phyloP scores from a whole-genome alignment of 768 basidiomycete species.

The Holtermanniella nyarrowii region DNA sequence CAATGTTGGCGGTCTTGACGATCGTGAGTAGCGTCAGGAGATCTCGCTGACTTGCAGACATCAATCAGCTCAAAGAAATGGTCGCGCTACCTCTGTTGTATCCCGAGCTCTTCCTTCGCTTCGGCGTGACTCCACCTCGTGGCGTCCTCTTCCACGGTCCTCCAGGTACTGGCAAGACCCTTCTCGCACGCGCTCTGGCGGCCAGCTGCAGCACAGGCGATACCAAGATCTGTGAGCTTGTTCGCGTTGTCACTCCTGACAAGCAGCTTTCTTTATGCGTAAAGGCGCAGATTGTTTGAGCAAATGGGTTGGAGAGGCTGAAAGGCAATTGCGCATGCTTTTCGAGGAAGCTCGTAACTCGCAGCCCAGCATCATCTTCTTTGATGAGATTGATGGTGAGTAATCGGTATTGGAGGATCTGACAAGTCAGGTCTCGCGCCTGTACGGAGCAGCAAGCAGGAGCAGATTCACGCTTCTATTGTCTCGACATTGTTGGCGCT shows the following conservation, averaged over 20 bases:
- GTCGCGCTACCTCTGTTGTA: conserved; percentile 88
- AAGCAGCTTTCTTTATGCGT: conserved; percentile 93
- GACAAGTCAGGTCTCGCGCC: conserved; percentile 58
- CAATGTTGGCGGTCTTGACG: conserved; percentile 89
- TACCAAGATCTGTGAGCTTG: conserved; percentile 66
- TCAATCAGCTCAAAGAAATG: conserved; percentile 97
- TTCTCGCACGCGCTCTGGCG: conserved; percentile 85
- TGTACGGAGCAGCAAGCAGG: conserved; percentile 95
- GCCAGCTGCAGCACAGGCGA: conserved; percentile 81
- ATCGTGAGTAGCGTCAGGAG: conserved; percentile 51
- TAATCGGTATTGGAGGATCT: background rate
- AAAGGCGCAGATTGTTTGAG: conserved; percentile 96
- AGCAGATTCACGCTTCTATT: conserved; percentile 96
- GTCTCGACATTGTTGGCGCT: conserved; percentile 89
- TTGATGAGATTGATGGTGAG: conserved; percentile 92
- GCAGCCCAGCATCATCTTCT: conserved; percentile 97
- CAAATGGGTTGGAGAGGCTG: conserved; percentile 99
- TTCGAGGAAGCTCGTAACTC: conserved; percentile 90
- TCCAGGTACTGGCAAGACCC: conserved; percentile 86
- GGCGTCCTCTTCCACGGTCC: conserved; percentile 97
- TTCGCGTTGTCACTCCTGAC: background rate
- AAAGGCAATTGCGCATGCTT: conserved; percentile 82
- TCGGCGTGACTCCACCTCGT: conserved; percentile 86
- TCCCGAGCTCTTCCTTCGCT: conserved; percentile 90
- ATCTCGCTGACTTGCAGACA: conserved; percentile 50